Evolutionary conservation across 2,329 filamentous ascomycete species (phyloP), one percentile per base, ranked within the genome.

Genomic region (Calonectria hongkongensis): DNA sequence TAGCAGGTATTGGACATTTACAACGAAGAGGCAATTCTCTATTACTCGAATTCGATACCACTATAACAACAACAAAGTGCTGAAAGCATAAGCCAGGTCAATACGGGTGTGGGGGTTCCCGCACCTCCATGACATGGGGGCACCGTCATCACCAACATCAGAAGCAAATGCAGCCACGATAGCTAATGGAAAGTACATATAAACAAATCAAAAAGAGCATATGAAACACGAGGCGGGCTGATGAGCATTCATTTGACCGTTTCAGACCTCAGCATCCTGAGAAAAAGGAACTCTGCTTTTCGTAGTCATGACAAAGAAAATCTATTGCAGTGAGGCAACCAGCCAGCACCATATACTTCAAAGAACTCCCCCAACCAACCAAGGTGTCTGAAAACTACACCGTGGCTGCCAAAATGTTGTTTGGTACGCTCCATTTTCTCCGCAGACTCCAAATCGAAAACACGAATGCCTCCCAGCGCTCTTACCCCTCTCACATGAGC

Each of bases 401-500:
- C 13, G 9, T 39, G 12, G n/a, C 10, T 50, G 25, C 5, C 30
- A 25, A n/a, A 10, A 51, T 71, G 48, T 30, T 50, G 28, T 45
- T 33, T 47, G 43, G 9, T 50, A 12, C 9, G 18, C 15, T 43
- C 41, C 54, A 36, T 30, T 50, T 41, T n/a, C 47, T 43, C 64
- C 47, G 15, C 28, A 48, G 27, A 65, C 28, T 47, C 62, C 41
- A 41, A 13, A 66, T 30, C 39, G 30, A 18, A 47, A 41, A 33
- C n/a, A 56, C 10, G 16, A 45, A 56, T 47, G 6, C 28, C 66
- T 25, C 47, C 48, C 48, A 30, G 25, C 30, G 16, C 39, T 18
- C 16, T 8, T 30, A 25, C 13, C 16, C 33, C 30, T 47, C 25
- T 80, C 78, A 94, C 91, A 93, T 93, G 79, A 94, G 87, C 82